Evolutionary conservation across 495 filamentous ascomycete genomes (phyloP).

Genomic region (Tirmania nivea): DNA sequence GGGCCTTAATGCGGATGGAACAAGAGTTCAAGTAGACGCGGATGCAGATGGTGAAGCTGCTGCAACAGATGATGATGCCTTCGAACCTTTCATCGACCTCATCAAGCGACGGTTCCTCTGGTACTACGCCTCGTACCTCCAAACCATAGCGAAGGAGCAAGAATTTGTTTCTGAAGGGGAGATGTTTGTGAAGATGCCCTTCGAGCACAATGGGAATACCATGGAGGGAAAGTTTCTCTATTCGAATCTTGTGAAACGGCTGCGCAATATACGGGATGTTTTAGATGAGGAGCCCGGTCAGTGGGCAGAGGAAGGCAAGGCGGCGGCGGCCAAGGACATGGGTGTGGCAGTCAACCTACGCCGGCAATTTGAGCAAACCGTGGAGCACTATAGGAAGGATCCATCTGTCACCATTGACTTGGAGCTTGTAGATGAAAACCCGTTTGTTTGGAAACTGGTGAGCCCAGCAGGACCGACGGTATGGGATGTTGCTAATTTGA

Average conservation of each 20-base stretch:
- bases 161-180: conserved; percentile 35
- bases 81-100: conserved; percentile 70
- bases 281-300: conserved; percentile 48
- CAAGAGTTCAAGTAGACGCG: conserved; percentile 25
- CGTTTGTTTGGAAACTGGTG: conserved; percentile 37
- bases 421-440: conserved; percentile 49
- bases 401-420: conserved; percentile 50
- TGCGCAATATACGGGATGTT: conserved; percentile 39
- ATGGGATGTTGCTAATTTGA: conserved; percentile 19
- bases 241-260: conserved; percentile 41
- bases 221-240: conserved; percentile 88
- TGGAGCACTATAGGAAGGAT: conserved; percentile 45
- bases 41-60: conserved; percentile 30
- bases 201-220: conserved; percentile 53
- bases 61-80: conserved; percentile 20
- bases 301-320: conserved; percentile 50
- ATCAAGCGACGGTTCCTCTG: conserved; percentile 85
- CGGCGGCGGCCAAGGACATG: conserved; percentile 39
- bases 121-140: conserved; percentile 78
- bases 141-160: conserved; percentile 41
- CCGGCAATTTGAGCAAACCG: conserved; percentile 66
- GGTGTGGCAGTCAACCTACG: conserved; percentile 62
- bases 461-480: conserved; percentile 25
- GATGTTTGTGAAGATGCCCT: conserved; percentile 57
- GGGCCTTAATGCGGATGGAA: conserved; percentile 34